Conservation (phyloP, 2,329 filamentous ascomycete species). For the Epichloe glyceriae region DNA sequence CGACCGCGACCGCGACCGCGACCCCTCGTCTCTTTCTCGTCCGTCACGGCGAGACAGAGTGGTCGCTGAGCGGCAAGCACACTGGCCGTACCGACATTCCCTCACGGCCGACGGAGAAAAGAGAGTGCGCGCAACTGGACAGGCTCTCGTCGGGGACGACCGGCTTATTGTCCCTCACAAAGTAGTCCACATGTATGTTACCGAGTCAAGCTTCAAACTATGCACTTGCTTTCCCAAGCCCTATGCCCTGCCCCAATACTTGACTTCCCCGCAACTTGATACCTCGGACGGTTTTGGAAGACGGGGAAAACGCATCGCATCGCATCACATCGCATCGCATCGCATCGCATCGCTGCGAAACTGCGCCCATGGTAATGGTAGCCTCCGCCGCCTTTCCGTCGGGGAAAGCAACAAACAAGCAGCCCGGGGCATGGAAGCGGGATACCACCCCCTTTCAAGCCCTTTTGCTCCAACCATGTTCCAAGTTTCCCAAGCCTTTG, state of each 20-base stretch:
- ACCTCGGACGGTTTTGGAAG: neutral
- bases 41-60: conserved; percentile 91
- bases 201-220: neutral
- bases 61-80: conserved; percentile 77
- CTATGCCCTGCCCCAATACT: no score
- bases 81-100: conserved; percentile 75
- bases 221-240: neutral
- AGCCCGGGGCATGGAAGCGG: neutral
- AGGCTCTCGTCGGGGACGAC: conserved; percentile 72
- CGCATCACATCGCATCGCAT: neutral
- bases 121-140: conserved; percentile 62
- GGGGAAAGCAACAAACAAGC: neutral
- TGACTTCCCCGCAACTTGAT: neutral
- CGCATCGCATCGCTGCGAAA: neutral
- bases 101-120: conserved; percentile 72
- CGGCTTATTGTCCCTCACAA: conserved; percentile 73
- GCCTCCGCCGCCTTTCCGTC: neutral
- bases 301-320: neutral
- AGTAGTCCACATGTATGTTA: conserved; percentile 65
- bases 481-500: no score
- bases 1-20: no score
- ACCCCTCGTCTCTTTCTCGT: conserved; percentile 68
- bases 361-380: neutral
- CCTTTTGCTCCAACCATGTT: neutral
- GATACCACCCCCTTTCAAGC: neutral